Base-by-base conservation (phyloP, 2,329 filamentous ascomycete species). In the Trichoderma koningiopsis region DNA sequence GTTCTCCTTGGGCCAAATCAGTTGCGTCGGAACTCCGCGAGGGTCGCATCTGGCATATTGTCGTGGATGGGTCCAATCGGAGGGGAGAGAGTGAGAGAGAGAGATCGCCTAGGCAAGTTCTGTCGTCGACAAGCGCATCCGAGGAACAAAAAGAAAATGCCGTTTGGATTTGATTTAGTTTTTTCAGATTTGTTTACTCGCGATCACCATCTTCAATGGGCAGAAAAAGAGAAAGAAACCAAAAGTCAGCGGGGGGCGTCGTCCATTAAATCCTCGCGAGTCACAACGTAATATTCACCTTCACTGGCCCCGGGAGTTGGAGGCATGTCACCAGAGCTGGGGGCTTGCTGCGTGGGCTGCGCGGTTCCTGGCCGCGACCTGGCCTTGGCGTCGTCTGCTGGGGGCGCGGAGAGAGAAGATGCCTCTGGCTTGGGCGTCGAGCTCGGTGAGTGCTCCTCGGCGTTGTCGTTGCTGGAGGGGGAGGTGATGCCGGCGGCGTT, bases 241-340 rank as follows among this genome's bases (percentile, higher is more conserved):
- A 57, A 71, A 72, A 72, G 76, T 79, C 76, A 79, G 77, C 76
- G 73, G 61, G 74, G 72, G 68, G 53, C 62, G 73, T 78, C 76
- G 73, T 73, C 72, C 64, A 64, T 64, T 72, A 76, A 73, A 70
- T 78, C 74, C 69, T 74, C 75, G 70, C 70, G 74, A 71, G 76
- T 74, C 72, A 77, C 77, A 75, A 81, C 77, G 74, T 80, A 79
- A 79, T 84, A 85, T 84, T 88, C 84, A 88, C 86, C 86, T 87
- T 89, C 87, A 82, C 86, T 88, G 79, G 84, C 85, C 73, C 85
- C 85, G 61, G 87, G 87, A 63, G 86, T 88, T 67, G 86, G 86
- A 75, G 86, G 87, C 83, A 88, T 86, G 74, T 85, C 85, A 71
- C 86, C 87, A 71, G 82, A 81, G 70, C 83, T 81, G 72, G 86